Evolutionary conservation across 257 asterid species (phyloP), one percentile per base, ranked within the genome.

Genomic region (Solanum chiquidenum): DNA sequence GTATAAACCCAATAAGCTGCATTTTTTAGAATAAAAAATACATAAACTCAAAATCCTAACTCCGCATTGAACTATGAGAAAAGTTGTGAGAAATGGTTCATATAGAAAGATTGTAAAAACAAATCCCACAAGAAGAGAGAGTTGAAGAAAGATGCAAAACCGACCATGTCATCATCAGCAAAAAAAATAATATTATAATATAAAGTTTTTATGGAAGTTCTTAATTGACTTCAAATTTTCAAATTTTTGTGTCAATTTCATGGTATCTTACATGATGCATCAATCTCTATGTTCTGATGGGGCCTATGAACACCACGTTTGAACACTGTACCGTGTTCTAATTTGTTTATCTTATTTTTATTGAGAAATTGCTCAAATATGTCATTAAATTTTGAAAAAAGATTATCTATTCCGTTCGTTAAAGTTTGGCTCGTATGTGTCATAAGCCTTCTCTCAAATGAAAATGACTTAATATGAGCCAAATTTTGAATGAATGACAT

Each of bases 381-480:
- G 0, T 5, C 0, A 49, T 14, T 0, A 14, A 14, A 14, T 49
- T 14, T 46, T 46, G 1, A 12, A 5, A 5, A 44, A 44, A 44
- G 1, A 0, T 46, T 1, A 46, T 46, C 6, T 46, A 4, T 49
- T 13, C 4, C 2, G 0, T 12, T 46, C 7, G 21, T 14, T 49
- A 49, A 49, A 49, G 21, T 49, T 49, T 49, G 20, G 20, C 5
- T 49, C 7, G 1, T 46, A 1, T 46, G 12, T 46, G 6, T 46
- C 16, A 12, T 44, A 12, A 44, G 1, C 0, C 2, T 44, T 44
- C 1, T 3, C 16, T 44, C 52, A 11, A 44, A 12, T 1, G 2
- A 42, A 42, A 42, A 44, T 44, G 16, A 3, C 20, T 13, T 46
- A 13, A 13, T 1, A 13, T 13, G 21, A 46, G 58, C 1, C 6